A percentile compares a stretch with the other conserved stretches of the same genome.
Conservation (phyloP, 176 grass and related monocot species). For the Oryza meridionalis region DNA sequence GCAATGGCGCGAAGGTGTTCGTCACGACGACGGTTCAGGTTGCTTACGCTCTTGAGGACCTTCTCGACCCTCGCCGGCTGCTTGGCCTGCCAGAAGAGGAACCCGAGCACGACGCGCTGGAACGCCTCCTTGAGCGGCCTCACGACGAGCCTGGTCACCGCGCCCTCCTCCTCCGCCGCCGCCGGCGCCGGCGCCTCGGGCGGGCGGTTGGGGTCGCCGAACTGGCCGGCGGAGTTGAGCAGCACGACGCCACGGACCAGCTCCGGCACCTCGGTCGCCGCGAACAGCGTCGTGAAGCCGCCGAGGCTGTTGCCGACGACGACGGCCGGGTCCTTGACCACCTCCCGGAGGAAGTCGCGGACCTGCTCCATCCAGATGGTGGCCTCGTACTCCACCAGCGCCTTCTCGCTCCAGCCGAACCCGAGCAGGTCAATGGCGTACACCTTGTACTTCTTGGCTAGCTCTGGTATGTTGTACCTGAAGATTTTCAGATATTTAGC, state of each 20-base stretch:
- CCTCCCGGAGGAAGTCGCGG: conserved; percentile 88
- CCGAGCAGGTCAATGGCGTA: conserved; percentile 95
- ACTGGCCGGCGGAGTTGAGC: conserved; percentile 96
- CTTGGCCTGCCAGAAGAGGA: conserved; percentile 98
- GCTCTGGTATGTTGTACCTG: conserved; percentile 95
- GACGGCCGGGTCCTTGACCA: conserved; percentile 82
- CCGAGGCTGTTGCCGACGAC: conserved; percentile 92
- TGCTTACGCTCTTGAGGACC: conserved; percentile 79
- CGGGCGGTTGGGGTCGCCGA: conserved; percentile 56
- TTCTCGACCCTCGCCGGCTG: conserved; percentile 86
- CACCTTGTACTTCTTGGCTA: conserved; percentile 95
- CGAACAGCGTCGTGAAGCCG: conserved; percentile 80
- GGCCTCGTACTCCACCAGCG: conserved; percentile 89
- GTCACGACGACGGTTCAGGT: not conserved
- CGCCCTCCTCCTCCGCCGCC: conserved; percentile 33
- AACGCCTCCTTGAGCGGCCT: conserved; percentile 76
- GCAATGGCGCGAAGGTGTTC: not conserved
- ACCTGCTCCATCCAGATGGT: conserved; percentile 94
- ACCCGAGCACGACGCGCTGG: conserved; percentile 63
- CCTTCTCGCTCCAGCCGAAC: conserved; percentile 98
- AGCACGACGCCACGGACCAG: conserved; percentile 72
- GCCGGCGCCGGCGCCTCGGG: conserved; percentile 29
- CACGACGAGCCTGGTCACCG: conserved; percentile 58
- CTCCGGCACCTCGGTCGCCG: conserved; percentile 67
- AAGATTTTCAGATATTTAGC: not conserved